Percentiles rank a stretch among this genome's conserved stretches.
These are phyloP conservation scores for Colletotrichum sp. DNA, from an alignment of 2,329 filamentous ascomycete species.

Conservation along the genomic window DNA sequence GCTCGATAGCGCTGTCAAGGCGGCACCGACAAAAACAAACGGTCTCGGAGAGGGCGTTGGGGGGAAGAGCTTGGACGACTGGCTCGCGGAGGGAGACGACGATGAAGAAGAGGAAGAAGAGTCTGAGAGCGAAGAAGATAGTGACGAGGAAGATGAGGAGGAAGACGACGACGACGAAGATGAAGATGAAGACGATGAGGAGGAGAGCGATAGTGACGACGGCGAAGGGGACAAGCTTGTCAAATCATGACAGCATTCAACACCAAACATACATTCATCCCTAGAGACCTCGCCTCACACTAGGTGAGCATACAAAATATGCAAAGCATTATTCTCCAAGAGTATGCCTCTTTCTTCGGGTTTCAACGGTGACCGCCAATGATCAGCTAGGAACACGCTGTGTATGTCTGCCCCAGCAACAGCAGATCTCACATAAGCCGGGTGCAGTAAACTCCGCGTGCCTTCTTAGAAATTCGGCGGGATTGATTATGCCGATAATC, in stretches of 20 bases:
- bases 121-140: slow-evolving; percentile 52
- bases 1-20: slow-evolving; percentile 61
- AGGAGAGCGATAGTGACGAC: slow-evolving; percentile 33
- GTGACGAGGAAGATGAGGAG: slow-evolving; percentile 55
- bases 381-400: neutral
- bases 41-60: slow-evolving; percentile 51
- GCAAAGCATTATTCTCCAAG: neutral
- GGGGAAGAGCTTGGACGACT: slow-evolving; percentile 88
- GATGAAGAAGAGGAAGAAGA: slow-evolving; percentile 53
- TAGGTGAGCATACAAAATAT: neutral
- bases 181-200: slow-evolving; percentile 50
- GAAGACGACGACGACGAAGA: slow-evolving; percentile 50
- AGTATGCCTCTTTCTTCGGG: too few relatives aligned
- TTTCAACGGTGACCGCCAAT: neutral
- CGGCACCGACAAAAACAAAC: slow-evolving; percentile 50
- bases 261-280: too few relatives aligned
- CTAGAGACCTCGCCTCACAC: neutral
- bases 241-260: slow-evolving; percentile 29
- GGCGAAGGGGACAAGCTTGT: slow-evolving; percentile 42
- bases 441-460: neutral
- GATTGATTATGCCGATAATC: neutral
- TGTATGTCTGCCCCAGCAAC: neutral
- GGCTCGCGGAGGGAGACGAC: slow-evolving; percentile 79
- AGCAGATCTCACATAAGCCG: neutral
- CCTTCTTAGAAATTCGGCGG: neutral